Base-by-base conservation (phyloP, 1,139 yeast species). In the Pneumocystis carinii region DNA sequence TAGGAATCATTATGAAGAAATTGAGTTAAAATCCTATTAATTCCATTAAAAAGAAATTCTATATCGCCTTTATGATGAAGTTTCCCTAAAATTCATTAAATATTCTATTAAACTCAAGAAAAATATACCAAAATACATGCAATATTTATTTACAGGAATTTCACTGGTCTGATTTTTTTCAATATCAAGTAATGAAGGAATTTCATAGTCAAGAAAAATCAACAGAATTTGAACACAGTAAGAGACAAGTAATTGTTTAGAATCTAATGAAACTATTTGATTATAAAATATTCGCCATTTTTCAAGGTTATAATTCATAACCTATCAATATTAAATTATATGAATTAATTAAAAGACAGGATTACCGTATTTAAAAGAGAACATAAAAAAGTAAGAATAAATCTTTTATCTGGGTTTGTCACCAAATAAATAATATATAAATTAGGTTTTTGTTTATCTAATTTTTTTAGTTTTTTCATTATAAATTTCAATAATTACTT, bases 221-320 rank as follows among this genome's bases (percentile, higher is more conserved):
- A 85, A 77, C 42, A 90, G 75, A 24, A 87, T 73, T 70, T 88
- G 90, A 53, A 84, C 72, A 1, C 89, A 76, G 66, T 81, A 78
- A 0, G 85, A 77, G 1, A 83, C 81, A 67, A 84, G 77, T 41
- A 79, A 72, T 62, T 79, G 76, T 67, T 89, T 76, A 64, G 83
- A 71, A 67, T 83, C 81, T 55, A 78, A 74, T 59, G 71, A 67
- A 29, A 76, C 71, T 42, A 73, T 71, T n/a, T 73, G 72, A 61
- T 72, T 73, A 62, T 74, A 74, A 4, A 76, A 75, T 7, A 73
- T 72, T 74, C 81, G 66, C 82, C 83, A 64, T 67, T 75, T 63
- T 68, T 72, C 64, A 4, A 70, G 69, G 27, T 66, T 68, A 59
- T 67, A 66, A 39, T 66, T 67, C 63, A 68, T 64, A n/a, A 66